Evolutionary conservation across 257 asterid genomes (phyloP), one percentile per base, ranked within the genome.

Genomic region (Nicotiana attenuata): DNA sequence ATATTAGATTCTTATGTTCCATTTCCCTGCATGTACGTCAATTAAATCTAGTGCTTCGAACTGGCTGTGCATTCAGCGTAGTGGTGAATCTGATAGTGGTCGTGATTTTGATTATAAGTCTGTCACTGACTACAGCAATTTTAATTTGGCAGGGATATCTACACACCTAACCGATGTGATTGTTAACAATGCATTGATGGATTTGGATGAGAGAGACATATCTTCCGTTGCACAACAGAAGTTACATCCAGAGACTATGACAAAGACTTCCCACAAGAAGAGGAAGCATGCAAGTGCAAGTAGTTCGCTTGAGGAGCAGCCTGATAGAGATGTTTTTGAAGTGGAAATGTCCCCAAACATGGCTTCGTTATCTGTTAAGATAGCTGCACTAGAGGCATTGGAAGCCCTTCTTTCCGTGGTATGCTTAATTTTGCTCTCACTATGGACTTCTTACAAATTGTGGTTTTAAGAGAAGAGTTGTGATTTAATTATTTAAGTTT

Each of bases 401-500:
- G 97, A 94, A 85, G 85, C 94, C 69, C 96, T 96, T 84, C 87
- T 96, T 31, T 88, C 87, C 75, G 92, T 90, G 95, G 99, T 96
- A 87, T 67, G 90, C 81, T 75, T 75, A 26, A 24, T 75, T 71
- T 50, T 69, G 19, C 63, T 75, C 63, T 75, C 63, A 15, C 26
- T 50, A 22, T 55, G 64, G 45, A 50, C 80, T 75, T 50, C 80
- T 50, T 47, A 50, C 0, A 1, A 50, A 3, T 8, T 75, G 17
- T 47, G 45, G 5, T 15, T 75, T 50, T 26, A 75, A 75, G 24
- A 75, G 16, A 50, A 50, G 64, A 50, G 11, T 50, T 50, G 4
- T n/a, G 17, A 7, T 5, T 1, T 22, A 2, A 15, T 26, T 50
- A 50, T 16, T 15, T 15, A 14, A 15, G 10, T 15, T 5, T 26